Evolutionary conservation across 2,329 filamentous ascomycete genomes (phyloP).

Genomic region (Neonectria magnoliae): DNA sequence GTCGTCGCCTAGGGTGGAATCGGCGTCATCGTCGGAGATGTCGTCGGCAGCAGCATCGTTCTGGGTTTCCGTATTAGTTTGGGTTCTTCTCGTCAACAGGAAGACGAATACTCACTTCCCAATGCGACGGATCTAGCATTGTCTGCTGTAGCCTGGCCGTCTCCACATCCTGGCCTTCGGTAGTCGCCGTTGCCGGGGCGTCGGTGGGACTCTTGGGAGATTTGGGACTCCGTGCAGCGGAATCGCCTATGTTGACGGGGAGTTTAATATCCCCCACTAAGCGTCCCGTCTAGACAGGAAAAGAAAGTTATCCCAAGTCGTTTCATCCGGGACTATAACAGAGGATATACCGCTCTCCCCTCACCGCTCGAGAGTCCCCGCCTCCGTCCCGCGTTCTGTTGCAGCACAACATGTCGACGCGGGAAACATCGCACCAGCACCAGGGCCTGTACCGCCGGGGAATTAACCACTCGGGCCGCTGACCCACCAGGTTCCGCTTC

Average conservation of each 20-base stretch:
- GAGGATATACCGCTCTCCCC: neutral
- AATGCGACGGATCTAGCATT: slow-evolving; percentile 33
- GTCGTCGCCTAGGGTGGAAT: slow-evolving; percentile 29
- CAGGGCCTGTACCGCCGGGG: neutral
- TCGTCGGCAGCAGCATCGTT: neutral
- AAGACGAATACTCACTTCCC: slow-evolving; percentile 26
- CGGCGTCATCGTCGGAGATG: slow-evolving; percentile 1
- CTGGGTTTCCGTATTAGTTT: neutral
- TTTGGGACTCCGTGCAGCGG: neutral
- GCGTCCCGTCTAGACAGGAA: neutral
- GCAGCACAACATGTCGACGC: no score
- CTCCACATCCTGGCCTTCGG: neutral
- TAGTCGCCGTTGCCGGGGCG: neutral
- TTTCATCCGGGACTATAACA: neutral
- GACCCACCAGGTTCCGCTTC: neutral
- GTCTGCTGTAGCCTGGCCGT: neutral
- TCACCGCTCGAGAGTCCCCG: neutral
- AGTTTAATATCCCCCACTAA: neutral
- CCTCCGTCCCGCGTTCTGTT: neutral
- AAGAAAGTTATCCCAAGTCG: neutral
- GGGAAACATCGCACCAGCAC: no score
- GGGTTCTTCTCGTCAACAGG: neutral
- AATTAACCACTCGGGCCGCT: neutral
- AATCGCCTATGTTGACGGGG: slow-evolving; percentile 15
- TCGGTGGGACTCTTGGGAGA: neutral